A percentile compares a stretch with the other conserved stretches of the same genome.
phyloP scores from a whole-genome alignment of 352 stramenopile genomes.

The Phytophthora ohioensis region DNA sequence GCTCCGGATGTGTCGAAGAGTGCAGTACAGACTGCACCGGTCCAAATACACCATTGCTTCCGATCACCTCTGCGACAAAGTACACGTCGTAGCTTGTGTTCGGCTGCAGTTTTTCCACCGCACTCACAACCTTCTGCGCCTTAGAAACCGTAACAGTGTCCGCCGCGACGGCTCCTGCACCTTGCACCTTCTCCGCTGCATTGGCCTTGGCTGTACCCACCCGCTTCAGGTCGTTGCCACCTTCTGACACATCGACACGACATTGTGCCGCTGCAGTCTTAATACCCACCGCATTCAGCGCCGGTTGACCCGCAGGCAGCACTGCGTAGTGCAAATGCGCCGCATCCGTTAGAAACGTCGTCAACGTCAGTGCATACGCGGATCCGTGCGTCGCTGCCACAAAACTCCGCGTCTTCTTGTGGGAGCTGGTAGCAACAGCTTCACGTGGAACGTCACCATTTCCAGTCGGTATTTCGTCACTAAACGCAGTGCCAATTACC shows the following conservation, averaged over 20 bases:
- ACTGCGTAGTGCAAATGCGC: constrained; percentile 80
- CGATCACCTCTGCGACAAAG: constrained; percentile 79
- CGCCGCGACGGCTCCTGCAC: constrained; percentile 29
- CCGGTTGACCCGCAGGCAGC: constrained; percentile 45
- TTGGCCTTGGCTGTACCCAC: constrained; percentile 1
- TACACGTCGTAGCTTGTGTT: constrained; percentile 88
- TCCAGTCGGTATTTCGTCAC: constrained; percentile 6
- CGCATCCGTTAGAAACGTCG: constrained; percentile 76
- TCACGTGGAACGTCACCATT: neutral
- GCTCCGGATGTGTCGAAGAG: constrained; percentile 62
- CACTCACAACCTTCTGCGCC: constrained; percentile 64
- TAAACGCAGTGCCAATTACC: neutral
- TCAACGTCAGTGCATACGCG: constrained; percentile 62
- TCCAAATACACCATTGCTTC: constrained; percentile 85
- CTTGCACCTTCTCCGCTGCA: constrained; percentile 13
- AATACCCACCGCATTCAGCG: constrained; percentile 56
- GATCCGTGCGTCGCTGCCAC: constrained; percentile 57
- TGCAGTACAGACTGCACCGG: constrained; percentile 69
- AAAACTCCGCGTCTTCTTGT: constrained; percentile 54
- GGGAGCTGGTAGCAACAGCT: constrained; percentile 2
- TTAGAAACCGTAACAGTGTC: constrained; percentile 53
- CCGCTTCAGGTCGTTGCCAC: neutral
- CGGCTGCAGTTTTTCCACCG: constrained; percentile 46
- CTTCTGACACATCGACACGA: constrained; percentile 9
- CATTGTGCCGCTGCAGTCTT: constrained; percentile 52